phyloP scores from a whole-genome alignment of 1,139 yeast species.

The Taiozyma sp. region DNA sequence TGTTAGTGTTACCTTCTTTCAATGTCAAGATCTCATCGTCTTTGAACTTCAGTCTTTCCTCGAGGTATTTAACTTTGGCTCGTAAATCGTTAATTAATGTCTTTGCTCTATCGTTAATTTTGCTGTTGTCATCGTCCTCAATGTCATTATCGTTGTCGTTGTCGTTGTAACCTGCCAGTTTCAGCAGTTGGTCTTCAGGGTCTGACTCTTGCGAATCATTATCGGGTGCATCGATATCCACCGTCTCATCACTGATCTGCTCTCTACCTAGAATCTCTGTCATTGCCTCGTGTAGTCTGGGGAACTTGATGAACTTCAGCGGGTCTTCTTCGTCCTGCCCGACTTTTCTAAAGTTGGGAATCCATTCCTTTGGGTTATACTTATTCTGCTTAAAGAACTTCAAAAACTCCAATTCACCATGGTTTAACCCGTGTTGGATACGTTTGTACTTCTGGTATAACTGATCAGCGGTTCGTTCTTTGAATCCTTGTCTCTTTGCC shows the following conservation, averaged over 20 bases:
- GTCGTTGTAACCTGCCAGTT: slow-evolving; percentile 16
- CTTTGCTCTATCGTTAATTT: neutral
- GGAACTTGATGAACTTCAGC: slow-evolving; percentile 12
- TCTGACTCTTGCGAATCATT: slow-evolving; percentile 3
- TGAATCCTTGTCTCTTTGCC: slow-evolving; percentile 17
- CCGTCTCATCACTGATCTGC: neutral
- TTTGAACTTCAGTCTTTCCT: slow-evolving; percentile 2
- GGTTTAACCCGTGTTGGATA: slow-evolving; percentile 20
- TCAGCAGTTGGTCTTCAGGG: slow-evolving; percentile 14
- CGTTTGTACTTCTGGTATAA: slow-evolving; percentile 23
- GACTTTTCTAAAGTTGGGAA: slow-evolving; percentile 16
- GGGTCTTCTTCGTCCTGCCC: slow-evolving; percentile 2
- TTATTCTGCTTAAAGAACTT: slow-evolving; percentile 16
- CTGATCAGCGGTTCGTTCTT: slow-evolving; percentile 22
- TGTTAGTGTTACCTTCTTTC: slow-evolving; percentile 6
- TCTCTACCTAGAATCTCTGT: slow-evolving; percentile 10
- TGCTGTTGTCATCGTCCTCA: neutral
- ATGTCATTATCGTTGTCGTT: slow-evolving; percentile 1
- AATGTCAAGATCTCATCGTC: slow-evolving; percentile 4
- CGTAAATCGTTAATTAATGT: slow-evolving; percentile 2
- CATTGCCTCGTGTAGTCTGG: slow-evolving; percentile 13
- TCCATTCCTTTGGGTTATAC: slow-evolving; percentile 20
- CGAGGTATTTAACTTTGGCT: neutral
- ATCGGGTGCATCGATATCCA: neutral
- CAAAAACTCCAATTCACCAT: slow-evolving; percentile 18